These are phyloP conservation scores for Psilocybe tampanensis DNA, from an alignment of 768 basidiomycete species.

Conservation along the genomic window DNA sequence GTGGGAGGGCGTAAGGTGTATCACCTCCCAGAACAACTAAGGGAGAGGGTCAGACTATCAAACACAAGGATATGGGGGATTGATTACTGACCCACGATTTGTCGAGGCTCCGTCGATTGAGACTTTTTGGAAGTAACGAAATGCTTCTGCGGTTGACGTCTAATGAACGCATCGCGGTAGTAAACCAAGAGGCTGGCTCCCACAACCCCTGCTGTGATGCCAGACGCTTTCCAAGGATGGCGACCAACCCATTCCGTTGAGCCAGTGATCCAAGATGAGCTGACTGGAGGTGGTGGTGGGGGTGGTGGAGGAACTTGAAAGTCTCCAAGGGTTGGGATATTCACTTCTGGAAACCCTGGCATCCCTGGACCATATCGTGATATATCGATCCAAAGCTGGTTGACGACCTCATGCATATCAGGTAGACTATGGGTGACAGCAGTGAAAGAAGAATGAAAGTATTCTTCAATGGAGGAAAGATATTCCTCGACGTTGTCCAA, in stretches of 20 bases:
- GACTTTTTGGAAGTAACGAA: conserved; percentile 43
- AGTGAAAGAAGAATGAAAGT: conserved; percentile 56
- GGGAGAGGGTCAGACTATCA: conserved; percentile 4
- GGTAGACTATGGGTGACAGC: conserved; percentile 63
- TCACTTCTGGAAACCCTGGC: conserved; percentile 50
- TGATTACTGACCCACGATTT: conserved; percentile 64
- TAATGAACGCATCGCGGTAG: conserved; percentile 43
- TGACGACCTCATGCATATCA: conserved; percentile 62
- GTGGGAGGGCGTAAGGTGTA: conserved; percentile 65
- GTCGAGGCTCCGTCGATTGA: conserved; percentile 53
- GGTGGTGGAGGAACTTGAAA: conserved; percentile 68
- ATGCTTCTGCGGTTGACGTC: conserved; percentile 32
- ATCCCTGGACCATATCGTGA: conserved; percentile 79
- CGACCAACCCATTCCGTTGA: conserved; percentile 53
- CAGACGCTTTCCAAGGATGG: conserved; percentile 64
- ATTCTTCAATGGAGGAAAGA: conserved; percentile 64
- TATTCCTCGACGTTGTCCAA: conserved; percentile 75
- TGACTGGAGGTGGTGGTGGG: conserved; percentile 58
- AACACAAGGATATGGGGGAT: neutral
- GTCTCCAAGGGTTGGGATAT: conserved; percentile 65
- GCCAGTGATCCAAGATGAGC: conserved; percentile 46
- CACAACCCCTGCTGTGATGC: conserved; percentile 56
- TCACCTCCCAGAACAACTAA: conserved; percentile 85
- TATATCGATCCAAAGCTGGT: conserved; percentile 78
- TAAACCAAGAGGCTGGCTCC: conserved; percentile 65